A percentile compares a stretch with the other conserved stretches of the same genome.
These are phyloP conservation scores for Atalantia buxifolia DNA, from an alignment of 345 rosid genomes.

Conservation along the genomic window DNA sequence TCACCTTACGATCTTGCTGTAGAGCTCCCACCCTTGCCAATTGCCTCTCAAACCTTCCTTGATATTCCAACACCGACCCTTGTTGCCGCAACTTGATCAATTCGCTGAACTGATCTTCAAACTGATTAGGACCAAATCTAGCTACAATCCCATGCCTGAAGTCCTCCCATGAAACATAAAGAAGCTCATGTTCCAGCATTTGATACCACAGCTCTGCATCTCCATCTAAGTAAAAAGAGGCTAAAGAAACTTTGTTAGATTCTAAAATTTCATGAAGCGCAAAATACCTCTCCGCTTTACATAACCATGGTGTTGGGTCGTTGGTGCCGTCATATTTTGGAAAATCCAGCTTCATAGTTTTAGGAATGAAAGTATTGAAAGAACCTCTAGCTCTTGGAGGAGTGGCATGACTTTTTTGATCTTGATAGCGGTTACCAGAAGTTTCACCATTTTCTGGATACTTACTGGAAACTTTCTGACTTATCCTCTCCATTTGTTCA, in stretches of 20 bases:
- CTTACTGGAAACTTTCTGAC: too few relatives aligned
- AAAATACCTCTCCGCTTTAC: neutral
- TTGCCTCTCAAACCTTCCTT: neutral
- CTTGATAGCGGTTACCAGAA: too few relatives aligned
- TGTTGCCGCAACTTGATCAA: neutral
- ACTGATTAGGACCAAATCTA: neutral
- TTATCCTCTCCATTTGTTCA: too few relatives aligned
- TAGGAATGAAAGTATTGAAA: too few relatives aligned
- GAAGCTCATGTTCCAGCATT: neutral
- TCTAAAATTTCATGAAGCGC: neutral
- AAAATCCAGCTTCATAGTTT: neutral
- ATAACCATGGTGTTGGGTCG: neutral
- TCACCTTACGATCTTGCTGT: too few relatives aligned
- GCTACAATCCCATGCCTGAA: neutral
- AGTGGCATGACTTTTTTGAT: too few relatives aligned
- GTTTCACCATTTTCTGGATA: too few relatives aligned
- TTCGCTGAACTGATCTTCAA: neutral
- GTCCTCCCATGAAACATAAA: neutral
- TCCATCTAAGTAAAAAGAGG: neutral
- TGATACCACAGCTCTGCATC: neutral
- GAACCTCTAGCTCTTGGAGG: too few relatives aligned
- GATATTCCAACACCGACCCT: neutral
- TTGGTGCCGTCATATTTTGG: neutral
- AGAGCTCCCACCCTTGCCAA: neutral
- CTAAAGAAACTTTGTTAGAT: neutral